These are phyloP conservation scores for Pichia occidentalis DNA, from an alignment of 805 yeast genomes.

Conservation along the genomic window DNA sequence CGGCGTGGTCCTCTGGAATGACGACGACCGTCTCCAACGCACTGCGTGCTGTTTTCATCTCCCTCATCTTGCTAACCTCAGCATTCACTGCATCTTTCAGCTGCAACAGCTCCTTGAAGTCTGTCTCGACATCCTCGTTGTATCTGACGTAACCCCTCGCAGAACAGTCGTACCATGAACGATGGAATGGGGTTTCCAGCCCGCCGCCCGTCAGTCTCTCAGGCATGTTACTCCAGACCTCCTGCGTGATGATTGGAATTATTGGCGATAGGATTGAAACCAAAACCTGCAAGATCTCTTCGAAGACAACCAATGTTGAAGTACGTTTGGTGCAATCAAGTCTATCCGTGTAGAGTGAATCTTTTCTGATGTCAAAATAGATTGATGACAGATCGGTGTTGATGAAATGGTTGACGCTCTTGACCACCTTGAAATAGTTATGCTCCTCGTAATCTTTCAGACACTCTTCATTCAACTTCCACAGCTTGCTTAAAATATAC, in stretches of 20 bases:
- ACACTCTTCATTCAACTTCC: constrained; percentile 37
- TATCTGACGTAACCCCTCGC: constrained; percentile 12
- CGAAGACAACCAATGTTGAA: constrained; percentile 59
- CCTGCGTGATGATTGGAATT: constrained; percentile 79
- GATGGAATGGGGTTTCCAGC: constrained; percentile 40
- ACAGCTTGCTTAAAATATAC: constrained; percentile 51
- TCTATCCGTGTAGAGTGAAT: constrained; percentile 70
- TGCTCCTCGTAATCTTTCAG: constrained; percentile 44
- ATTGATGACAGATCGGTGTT: constrained; percentile 71
- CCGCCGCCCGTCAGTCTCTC: constrained; percentile 20
- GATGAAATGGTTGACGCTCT: constrained; percentile 62
- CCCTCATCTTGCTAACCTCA: constrained; percentile 46
- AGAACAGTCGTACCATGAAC: constrained; percentile 33
- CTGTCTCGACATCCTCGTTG: constrained; percentile 33
- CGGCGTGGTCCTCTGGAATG: constrained; percentile 20
- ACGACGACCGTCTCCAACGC: constrained; percentile 53
- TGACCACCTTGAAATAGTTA: constrained; percentile 66
- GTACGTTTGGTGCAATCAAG: constrained; percentile 42
- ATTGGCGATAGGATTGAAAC: constrained; percentile 72
- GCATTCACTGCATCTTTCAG: constrained; percentile 45
- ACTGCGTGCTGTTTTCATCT: constrained; percentile 44
- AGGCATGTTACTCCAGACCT: constrained; percentile 67
- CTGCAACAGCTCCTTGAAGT: constrained; percentile 40
- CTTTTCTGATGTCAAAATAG: constrained; percentile 84
- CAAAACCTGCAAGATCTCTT: constrained; percentile 52